These are phyloP conservation scores for Kluyveromyces siamensis DNA, from an alignment of 805 yeast species.

Conservation along the genomic window DNA sequence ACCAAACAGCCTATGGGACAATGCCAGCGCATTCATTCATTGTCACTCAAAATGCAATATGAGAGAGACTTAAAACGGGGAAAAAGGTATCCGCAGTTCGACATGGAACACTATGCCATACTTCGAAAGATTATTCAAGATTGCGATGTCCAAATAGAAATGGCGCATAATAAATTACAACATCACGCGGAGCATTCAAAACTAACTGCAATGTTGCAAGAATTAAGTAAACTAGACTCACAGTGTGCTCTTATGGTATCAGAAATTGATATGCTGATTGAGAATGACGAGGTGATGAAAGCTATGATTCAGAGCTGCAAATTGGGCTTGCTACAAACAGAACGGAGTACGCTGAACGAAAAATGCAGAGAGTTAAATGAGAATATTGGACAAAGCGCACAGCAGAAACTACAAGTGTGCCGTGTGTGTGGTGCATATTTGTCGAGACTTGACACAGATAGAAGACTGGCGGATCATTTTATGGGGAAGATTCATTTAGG, in stretches of 20 bases:
- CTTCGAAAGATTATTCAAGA: conserved; percentile 53
- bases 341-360: conserved; percentile 45
- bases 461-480: conserved; percentile 84
- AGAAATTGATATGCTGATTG: conserved; percentile 49
- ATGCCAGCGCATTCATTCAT: conserved; percentile 69
- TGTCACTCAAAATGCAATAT: conserved; percentile 64
- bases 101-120: conserved; percentile 35
- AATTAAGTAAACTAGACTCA: conserved; percentile 52
- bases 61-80: conserved; percentile 39
- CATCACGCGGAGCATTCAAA: conserved; percentile 66
- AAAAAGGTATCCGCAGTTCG: conserved; percentile 36
- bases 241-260: conserved; percentile 57
- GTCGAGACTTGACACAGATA: conserved; percentile 76
- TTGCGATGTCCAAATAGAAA: conserved; percentile 53
- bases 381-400: conserved; percentile 73
- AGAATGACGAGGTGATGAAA: conserved; percentile 41
- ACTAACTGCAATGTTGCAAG: conserved; percentile 44
- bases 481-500: conserved; percentile 81
- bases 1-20: conserved; percentile 78
- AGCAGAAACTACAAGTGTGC: conserved; percentile 86
- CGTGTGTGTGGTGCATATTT: conserved; percentile 83
- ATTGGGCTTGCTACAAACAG: conserved; percentile 36
- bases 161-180: conserved; percentile 50
- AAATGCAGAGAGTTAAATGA: conserved; percentile 55
- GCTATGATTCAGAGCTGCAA: conserved; percentile 41